Evolutionary conservation across 371 early-diverging fungal genomes (phyloP), one percentile per base, ranked within the genome.

Genomic region (Ordospora colligata): DNA sequence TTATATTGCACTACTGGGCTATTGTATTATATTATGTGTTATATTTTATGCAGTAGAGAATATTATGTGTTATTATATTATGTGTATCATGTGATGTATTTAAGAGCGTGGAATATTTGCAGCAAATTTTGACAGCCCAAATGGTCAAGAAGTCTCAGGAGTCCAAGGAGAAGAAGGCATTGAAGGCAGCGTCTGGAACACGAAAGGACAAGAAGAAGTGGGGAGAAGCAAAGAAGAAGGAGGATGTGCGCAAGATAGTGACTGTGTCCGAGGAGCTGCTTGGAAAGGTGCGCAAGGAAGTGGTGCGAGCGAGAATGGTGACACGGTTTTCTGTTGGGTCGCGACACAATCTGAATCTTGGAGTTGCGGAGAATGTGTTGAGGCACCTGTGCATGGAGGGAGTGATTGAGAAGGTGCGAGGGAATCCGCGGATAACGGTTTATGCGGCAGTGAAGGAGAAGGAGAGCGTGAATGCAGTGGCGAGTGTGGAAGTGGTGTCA

Each of bases 161-260:
- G 75, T 66, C 80, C 46, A 80, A 83, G 66, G 63, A 74, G 58
- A 78, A 75, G 32, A 78, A 75, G 72, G 69, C 69, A 23, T 32
- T 52, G 64, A 77, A 70, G 27, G 75, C 75, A 64, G 66, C 51
- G 37, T 76, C 66, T 32, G 54, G 74, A 22, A 69, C 77, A 62
- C 69, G 70, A 45, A 80, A 83, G 68, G 80, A 77, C 47, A 70
- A 74, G 42, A 83, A 83, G 79, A 83, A 79, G 71, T 83, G 83
- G 83, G 58, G 73, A 25, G 74, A 67, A 19, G 65, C 64, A 44
- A 76, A 69, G 50, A 75, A 46, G 53, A 79, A 78, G 46, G 83
- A 79, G n/a, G 77, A 69, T 23, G 42, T 44, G 14, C 22, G 74
- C 21, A 81, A 71, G 67, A 40, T 21, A 0, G 78, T 75, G 32